Percentiles rank a stretch among this genome's conserved stretches.
Conservation (phyloP, 345 rosid species). For the Hibiscus syriacus region DNA sequence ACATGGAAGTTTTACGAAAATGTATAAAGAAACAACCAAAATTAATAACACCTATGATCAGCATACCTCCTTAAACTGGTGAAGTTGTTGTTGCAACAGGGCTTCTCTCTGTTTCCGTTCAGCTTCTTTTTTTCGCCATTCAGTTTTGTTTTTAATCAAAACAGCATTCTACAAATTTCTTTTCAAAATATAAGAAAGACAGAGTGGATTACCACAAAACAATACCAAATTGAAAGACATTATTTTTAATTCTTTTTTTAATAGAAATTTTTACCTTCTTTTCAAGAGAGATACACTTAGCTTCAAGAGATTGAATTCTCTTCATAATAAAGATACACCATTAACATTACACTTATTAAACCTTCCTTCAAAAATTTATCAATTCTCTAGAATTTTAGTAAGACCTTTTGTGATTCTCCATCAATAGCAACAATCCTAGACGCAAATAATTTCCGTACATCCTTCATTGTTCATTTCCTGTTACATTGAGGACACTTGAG, state of each 20-base stretch:
- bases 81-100: constrained; percentile 34
- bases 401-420: constrained; percentile 65
- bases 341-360: neutral
- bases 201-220: neutral
- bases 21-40: neutral
- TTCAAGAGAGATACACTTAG: constrained; percentile 49
- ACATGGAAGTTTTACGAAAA: neutral
- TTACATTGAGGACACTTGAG: constrained; percentile 89
- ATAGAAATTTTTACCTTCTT: constrained; percentile 55
- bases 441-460: constrained; percentile 65
- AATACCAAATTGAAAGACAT: neutral
- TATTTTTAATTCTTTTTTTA: neutral
- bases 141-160: constrained; percentile 26
- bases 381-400: neutral
- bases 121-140: constrained; percentile 22
- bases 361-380: neutral
- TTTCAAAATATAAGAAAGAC: neutral
- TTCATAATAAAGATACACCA: constrained; percentile 19
- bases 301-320: constrained; percentile 61
- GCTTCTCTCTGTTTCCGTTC: constrained; percentile 49
- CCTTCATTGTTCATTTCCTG: constrained; percentile 41
- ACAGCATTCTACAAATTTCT: constrained; percentile 29
- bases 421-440: constrained; percentile 68
- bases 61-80: constrained; percentile 42
- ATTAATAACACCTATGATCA: neutral